A percentile compares a stretch with the other conserved stretches of the same genome.
These are phyloP conservation scores for Umbellularia californica DNA, from an alignment of 164 flowering plant genomes.

Conservation along the genomic window DNA sequence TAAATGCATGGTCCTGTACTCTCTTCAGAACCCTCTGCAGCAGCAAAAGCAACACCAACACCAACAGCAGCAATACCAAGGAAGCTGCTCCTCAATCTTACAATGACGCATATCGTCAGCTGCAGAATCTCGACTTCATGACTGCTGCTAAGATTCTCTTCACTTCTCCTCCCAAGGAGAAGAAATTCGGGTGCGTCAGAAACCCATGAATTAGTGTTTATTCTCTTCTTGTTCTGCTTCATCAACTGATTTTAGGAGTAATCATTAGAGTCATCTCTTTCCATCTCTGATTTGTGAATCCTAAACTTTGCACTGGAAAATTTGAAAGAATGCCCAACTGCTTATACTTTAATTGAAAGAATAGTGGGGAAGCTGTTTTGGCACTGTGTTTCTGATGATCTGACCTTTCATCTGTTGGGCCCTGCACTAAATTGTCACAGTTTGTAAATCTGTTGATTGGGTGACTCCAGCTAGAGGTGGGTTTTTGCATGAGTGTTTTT, in stretches of 20 bases:
- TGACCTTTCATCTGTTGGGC: background rate
- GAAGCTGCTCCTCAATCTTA: too few species aligned
- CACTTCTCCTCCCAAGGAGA: conserved; percentile 50
- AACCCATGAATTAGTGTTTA: background rate
- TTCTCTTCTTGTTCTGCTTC: background rate
- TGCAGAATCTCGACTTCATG: too few species aligned
- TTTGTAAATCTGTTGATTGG: background rate
- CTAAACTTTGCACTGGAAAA: too few species aligned
- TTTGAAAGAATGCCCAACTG: too few species aligned
- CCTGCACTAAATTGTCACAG: background rate
- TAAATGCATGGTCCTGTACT: too few species aligned
- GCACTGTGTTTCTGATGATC: background rate
- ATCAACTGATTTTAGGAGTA: background rate
- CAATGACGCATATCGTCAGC: too few species aligned
- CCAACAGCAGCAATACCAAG: too few species aligned
- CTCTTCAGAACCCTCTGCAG: too few species aligned
- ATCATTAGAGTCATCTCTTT: too few species aligned
- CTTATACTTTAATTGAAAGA: background rate
- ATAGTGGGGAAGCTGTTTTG: background rate
- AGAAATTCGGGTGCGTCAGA: conserved; percentile 65
- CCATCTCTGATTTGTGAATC: background rate
- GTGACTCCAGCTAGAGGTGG: background rate
- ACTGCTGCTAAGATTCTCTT: conserved; percentile 16
- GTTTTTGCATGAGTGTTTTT: background rate
- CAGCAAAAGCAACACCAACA: too few species aligned